These are phyloP conservation scores for Millerago galiae DNA, from an alignment of 805 yeast species.

Conservation along the genomic window DNA sequence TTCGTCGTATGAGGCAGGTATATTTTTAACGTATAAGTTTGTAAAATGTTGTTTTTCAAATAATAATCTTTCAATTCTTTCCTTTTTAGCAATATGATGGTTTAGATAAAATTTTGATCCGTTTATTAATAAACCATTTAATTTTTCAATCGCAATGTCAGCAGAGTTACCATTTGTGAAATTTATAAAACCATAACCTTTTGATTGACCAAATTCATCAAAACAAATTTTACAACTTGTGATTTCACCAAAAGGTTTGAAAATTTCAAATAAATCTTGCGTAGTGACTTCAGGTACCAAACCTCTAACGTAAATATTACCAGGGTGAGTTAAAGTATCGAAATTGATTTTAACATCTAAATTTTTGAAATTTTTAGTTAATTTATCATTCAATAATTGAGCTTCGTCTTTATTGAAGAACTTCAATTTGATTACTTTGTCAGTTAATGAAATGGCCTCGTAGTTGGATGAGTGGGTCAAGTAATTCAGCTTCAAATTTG, in stretches of 20 bases:
- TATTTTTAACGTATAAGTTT: conserved; percentile 44
- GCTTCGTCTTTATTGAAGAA: conserved; percentile 19
- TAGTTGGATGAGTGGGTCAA: conserved; percentile 5
- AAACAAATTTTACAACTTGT: conserved; percentile 39
- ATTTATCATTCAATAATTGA: conserved; percentile 4
- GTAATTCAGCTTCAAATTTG: conserved; percentile 1
- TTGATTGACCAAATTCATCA: conserved; percentile 39
- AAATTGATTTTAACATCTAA: conserved; percentile 13
- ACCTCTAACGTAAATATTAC: conserved; percentile 47
- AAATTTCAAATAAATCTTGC: conserved; percentile 30
- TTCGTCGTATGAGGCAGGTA: conserved; percentile 34
- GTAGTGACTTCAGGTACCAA: conserved; percentile 32
- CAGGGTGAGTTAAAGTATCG: conserved; percentile 43
- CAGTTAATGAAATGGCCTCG: conserved; percentile 7
- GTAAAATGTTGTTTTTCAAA: conserved; percentile 40
- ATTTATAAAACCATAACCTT: conserved; percentile 63
- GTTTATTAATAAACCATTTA: conserved; percentile 39
- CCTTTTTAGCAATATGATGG: conserved; percentile 56
- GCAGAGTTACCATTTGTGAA: conserved; percentile 48
- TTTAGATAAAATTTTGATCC: conserved; percentile 37
- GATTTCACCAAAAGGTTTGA: conserved; percentile 34
- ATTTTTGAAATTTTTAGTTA: neutral
- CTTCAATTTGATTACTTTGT: conserved; percentile 8
- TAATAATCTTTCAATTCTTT: conserved; percentile 42
- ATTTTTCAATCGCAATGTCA: conserved; percentile 48